Conservation (phyloP, 495 filamentous ascomycete genomes). For the Collariella sp. region DNA sequence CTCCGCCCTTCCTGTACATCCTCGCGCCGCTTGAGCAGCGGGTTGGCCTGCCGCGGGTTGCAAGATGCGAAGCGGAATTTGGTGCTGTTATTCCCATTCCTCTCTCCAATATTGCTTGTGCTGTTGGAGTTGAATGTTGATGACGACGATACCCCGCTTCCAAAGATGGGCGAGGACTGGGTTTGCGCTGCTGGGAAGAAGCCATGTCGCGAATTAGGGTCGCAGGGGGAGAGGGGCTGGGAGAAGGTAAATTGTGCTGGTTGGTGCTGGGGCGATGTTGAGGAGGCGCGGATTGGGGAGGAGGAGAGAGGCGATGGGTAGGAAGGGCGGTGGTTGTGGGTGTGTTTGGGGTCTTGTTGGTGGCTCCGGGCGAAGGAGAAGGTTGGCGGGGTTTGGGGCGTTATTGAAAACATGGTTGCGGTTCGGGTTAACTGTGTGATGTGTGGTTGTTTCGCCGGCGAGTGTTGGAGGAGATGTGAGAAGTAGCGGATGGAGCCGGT, state of each 20-base stretch:
- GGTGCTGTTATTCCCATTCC: neutral
- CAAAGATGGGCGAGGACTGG: constrained; percentile 10
- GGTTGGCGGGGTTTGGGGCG: constrained; percentile 6
- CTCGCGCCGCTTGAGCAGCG: constrained; percentile 17
- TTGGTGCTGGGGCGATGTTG: neutral
- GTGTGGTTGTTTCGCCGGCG: neutral
- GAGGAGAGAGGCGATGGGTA: constrained; percentile 15
- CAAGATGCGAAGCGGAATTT: constrained; percentile 19
- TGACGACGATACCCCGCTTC: neutral
- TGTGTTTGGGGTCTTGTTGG: neutral
- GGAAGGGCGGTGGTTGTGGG: constrained; percentile 1
- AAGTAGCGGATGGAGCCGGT: neutral
- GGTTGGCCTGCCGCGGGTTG: constrained; percentile 18
- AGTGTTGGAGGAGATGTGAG: neutral
- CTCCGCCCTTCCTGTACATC: constrained; percentile 43
- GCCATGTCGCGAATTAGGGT: neutral
- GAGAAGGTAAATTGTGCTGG: neutral
- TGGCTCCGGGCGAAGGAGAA: constrained; percentile 2
- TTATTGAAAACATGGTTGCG: neutral
- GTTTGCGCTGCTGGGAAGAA: neutral
- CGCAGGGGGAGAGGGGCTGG: neutral
- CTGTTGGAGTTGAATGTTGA: neutral
- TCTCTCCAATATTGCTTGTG: neutral
- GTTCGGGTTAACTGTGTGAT: neutral
- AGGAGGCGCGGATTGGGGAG: constrained; percentile 8